Conservation (phyloP, 2,329 filamentous ascomycete genomes). For the Penicillium italicum region DNA sequence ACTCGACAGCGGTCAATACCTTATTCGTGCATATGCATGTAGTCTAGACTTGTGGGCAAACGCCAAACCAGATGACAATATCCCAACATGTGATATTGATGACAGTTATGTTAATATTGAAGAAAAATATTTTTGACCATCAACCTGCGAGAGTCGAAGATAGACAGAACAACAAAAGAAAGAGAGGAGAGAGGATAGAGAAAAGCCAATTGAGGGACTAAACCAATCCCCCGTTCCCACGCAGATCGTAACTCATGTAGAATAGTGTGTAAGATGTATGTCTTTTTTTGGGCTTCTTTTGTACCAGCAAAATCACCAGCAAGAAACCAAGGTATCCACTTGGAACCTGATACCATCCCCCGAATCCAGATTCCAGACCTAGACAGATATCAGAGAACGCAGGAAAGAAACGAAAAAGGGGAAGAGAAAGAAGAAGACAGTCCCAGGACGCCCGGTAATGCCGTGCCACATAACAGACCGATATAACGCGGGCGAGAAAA, state of each 20-base stretch:
- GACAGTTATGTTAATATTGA: neutral
- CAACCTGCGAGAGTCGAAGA: neutral
- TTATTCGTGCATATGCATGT: neutral
- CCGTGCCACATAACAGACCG: neutral
- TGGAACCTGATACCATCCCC: neutral
- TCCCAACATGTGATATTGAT: neutral
- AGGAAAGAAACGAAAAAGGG: neutral
- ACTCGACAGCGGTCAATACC: neutral
- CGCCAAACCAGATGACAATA: neutral
- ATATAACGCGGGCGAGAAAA: neutral
- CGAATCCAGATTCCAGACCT: neutral
- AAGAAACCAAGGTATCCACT: neutral
- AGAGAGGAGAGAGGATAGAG: neutral
- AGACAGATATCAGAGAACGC: neutral
- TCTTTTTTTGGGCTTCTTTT: constrained; percentile 9
- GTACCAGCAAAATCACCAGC: constrained; percentile 1
- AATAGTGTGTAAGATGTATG: constrained; percentile 9
- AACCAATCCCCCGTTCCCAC: neutral
- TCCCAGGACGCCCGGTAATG: neutral
- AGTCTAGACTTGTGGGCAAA: neutral
- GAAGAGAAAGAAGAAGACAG: neutral
- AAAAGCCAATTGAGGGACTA: neutral
- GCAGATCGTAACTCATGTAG: constrained; percentile 5
- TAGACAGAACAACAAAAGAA: neutral
- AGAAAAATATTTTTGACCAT: neutral